These are phyloP conservation scores for Closterium sp. DNA, from an alignment of 139 green algal genomes.

Conservation along the genomic window DNA sequence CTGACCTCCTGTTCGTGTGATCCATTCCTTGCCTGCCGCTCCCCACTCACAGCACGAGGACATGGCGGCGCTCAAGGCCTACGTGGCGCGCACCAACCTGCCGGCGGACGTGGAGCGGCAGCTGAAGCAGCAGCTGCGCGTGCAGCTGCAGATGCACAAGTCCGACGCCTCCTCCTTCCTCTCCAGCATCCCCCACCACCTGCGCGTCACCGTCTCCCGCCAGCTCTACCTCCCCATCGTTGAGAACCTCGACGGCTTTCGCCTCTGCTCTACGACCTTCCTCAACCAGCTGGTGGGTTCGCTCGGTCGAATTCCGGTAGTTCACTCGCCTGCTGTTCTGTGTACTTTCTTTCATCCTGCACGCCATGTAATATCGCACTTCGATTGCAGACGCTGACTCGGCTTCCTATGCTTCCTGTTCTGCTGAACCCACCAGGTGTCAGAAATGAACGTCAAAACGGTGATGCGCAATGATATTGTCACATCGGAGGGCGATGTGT, in stretches of 20 bases:
- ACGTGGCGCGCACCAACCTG: neutral
- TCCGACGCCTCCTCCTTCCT: neutral
- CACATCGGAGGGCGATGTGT: slow-evolving; percentile 6
- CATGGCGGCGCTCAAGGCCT: neutral
- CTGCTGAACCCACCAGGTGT: neutral
- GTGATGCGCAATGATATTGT: slow-evolving; percentile 7
- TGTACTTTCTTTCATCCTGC: no score
- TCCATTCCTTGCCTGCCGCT: no score
- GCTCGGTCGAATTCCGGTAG: no score
- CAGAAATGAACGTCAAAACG: neutral
- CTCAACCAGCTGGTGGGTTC: slow-evolving; percentile 22
- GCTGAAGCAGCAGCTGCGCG: slow-evolving; percentile 12
- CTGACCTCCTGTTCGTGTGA: neutral
- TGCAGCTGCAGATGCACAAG: neutral
- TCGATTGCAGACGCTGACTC: no score
- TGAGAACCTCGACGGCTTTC: neutral
- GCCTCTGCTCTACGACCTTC: slow-evolving; percentile 2
- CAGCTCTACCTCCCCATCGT: slow-evolving; percentile 17
- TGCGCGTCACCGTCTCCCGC: slow-evolving; percentile 6
- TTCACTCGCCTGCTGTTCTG: no score
- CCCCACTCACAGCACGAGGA: neutral
- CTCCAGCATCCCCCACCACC: neutral
- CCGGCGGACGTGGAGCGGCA: neutral
- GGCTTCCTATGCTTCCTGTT: no score
- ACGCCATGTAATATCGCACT: no score